Conservation (phyloP, 148 eudicot genomes). For the Nepenthes gracilis region DNA sequence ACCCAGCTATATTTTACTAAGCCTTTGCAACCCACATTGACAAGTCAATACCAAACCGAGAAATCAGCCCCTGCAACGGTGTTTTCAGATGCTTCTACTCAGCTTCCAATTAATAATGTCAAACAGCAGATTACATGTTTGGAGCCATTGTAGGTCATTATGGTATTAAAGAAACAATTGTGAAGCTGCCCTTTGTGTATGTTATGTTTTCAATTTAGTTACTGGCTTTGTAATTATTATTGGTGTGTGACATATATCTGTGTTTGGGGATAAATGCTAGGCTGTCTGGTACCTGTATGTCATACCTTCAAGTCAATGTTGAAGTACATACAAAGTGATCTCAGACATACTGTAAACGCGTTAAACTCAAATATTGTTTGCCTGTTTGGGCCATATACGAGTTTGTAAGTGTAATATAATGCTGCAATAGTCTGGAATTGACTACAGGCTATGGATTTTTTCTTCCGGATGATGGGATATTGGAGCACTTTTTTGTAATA, state of each 20-base stretch:
- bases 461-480: too few relatives aligned
- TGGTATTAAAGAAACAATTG: conserved; percentile 38
- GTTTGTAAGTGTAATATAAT: too few relatives aligned
- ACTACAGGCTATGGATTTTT: too few relatives aligned
- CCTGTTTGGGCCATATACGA: too few relatives aligned
- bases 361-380: not conserved
- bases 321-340: not conserved
- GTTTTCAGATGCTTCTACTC: conserved; percentile 42
- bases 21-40: conserved; percentile 43
- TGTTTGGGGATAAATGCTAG: not conserved
- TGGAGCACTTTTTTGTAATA: too few relatives aligned
- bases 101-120: conserved; percentile 34
- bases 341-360: not conserved
- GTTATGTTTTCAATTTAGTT: conserved; percentile 15
- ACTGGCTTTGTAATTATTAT: conserved; percentile 13
- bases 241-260: not conserved
- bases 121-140: conserved; percentile 23
- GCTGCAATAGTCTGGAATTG: too few relatives aligned
- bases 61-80: conserved; percentile 22
- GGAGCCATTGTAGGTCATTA: conserved; percentile 31
- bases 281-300: not conserved
- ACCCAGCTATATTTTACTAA: conserved; percentile 58
- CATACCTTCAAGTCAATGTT: not conserved
- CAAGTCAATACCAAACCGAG: conserved; percentile 62
- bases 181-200: conserved; percentile 32